Percentiles rank a stretch among this genome's conserved stretches.
These are phyloP conservation scores for Populus hybrid DNA, from an alignment of 441 rosid species.

Conservation along the genomic window DNA sequence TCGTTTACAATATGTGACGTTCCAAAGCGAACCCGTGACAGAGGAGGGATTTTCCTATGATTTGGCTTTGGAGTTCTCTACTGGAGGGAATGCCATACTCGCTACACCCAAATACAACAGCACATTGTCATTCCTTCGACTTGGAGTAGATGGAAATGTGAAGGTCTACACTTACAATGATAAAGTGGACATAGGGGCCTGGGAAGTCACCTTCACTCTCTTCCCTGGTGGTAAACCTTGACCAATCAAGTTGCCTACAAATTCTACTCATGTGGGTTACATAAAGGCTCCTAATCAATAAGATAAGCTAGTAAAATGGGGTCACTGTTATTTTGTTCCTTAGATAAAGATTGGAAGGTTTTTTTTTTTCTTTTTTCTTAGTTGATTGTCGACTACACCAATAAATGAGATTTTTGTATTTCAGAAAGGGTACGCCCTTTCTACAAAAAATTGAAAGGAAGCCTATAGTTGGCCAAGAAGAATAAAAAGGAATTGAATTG, in stretches of 20 bases:
- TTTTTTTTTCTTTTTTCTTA: too few species aligned
- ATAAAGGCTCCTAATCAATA: conserved; percentile 33
- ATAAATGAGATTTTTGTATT: too few species aligned
- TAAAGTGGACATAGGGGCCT: conserved; percentile 34
- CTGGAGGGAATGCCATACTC: conserved; percentile 12
- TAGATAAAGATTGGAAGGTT: too few species aligned
- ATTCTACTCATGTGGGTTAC: conserved; percentile 51
- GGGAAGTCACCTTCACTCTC: conserved; percentile 47
- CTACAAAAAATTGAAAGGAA: too few species aligned
- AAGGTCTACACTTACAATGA: conserved; percentile 44
- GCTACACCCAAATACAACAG: conserved; percentile 47
- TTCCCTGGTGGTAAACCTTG: conserved; percentile 44
- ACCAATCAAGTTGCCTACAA: conserved; percentile 28
- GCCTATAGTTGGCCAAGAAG: too few species aligned
- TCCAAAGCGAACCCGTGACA: conserved; percentile 6
- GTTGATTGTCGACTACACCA: too few species aligned
- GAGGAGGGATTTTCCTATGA: neutral
- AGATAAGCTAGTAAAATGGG: too few species aligned
- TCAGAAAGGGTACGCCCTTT: too few species aligned
- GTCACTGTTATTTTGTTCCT: too few species aligned
- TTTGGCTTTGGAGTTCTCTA: neutral
- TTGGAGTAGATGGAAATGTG: conserved; percentile 52
- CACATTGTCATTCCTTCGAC: conserved; percentile 45
- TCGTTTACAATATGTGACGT: conserved; percentile 18
- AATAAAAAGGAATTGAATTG: too few species aligned